Conservation (phyloP, 192 early-diverging fungal genomes). For the Podochytrium sp. region DNA sequence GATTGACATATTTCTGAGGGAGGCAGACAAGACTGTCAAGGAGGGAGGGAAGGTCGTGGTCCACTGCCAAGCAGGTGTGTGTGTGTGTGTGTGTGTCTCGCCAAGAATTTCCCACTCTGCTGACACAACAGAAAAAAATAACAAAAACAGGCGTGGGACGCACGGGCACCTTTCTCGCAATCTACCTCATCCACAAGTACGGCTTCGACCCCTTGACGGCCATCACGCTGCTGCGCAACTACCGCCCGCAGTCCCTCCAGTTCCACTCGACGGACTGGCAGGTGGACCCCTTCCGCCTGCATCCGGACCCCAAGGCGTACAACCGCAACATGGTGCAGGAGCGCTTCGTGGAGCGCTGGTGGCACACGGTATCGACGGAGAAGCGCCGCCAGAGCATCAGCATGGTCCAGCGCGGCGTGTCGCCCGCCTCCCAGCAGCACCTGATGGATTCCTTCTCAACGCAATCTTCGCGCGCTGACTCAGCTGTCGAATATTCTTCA, state of each 20-base stretch:
- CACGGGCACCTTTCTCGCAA: conserved; percentile 52
- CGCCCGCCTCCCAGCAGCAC: neutral
- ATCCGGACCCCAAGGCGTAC: conserved; percentile 34
- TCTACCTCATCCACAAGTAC: conserved; percentile 54
- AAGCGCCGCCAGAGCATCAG: neutral
- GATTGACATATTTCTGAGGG: conserved; percentile 41
- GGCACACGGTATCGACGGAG: conserved; percentile 21
- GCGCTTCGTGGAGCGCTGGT: conserved; percentile 46
- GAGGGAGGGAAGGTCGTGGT: conserved; percentile 44
- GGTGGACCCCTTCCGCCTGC: conserved; percentile 42
- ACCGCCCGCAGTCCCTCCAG: conserved; percentile 54
- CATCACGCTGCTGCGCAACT: conserved; percentile 34
- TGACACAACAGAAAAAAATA: neutral
- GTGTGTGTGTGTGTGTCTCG: neutral
- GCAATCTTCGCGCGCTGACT: neutral
- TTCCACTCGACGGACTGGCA: conserved; percentile 53
- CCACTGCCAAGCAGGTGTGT: conserved; percentile 51
- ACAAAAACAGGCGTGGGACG: conserved; percentile 47
- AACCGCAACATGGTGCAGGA: conserved; percentile 46
- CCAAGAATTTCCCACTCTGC: neutral
- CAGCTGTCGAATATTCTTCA: conserved; percentile 4
- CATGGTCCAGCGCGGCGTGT: neutral
- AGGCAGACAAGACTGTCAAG: conserved; percentile 35
- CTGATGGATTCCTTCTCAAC: neutral
- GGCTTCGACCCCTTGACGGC: conserved; percentile 40